Percentiles rank a stretch among this genome's conserved stretches.
These are phyloP conservation scores for Periconia digitata DNA, from an alignment of 2,329 filamentous ascomycete genomes.

Conservation along the genomic window DNA sequence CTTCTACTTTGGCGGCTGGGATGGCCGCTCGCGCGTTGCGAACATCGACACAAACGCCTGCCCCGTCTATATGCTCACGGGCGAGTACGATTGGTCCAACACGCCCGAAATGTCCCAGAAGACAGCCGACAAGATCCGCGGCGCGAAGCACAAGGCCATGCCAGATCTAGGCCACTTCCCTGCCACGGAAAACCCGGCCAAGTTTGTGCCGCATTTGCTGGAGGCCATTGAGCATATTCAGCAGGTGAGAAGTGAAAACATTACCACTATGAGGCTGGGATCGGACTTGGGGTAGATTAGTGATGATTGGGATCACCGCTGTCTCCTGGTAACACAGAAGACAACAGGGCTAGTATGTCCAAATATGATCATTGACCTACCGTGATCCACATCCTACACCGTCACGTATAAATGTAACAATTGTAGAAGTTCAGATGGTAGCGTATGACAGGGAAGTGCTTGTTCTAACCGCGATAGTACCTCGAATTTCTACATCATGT, in stretches of 20 bases:
- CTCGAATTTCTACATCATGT: no score
- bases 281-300: constrained; percentile 13
- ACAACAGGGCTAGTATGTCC: no score
- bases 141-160: constrained; percentile 49
- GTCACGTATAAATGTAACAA: no score
- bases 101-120: constrained; percentile 50
- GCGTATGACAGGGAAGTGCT: no score
- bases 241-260: constrained; percentile 29
- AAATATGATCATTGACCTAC: no score
- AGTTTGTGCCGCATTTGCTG: constrained; percentile 43
- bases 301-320: no score
- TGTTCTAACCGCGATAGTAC: no score
- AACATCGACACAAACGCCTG: constrained; percentile 53
- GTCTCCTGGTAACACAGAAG: no score
- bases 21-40: constrained; percentile 48
- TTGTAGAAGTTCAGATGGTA: no score
- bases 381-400: no score
- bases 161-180: constrained; percentile 52
- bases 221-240: constrained; percentile 45
- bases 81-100: constrained; percentile 54
- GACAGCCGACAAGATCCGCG: constrained; percentile 51
- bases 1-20: constrained; percentile 56
- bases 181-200: constrained; percentile 48
- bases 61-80: constrained; percentile 55
- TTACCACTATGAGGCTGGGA: constrained; percentile 36